A percentile compares a stretch with the other conserved stretches of the same genome.
Evolutionary conservation across 768 basidiomycete genomes (phyloP).

Genomic region (Boletus rubescentipes): DNA sequence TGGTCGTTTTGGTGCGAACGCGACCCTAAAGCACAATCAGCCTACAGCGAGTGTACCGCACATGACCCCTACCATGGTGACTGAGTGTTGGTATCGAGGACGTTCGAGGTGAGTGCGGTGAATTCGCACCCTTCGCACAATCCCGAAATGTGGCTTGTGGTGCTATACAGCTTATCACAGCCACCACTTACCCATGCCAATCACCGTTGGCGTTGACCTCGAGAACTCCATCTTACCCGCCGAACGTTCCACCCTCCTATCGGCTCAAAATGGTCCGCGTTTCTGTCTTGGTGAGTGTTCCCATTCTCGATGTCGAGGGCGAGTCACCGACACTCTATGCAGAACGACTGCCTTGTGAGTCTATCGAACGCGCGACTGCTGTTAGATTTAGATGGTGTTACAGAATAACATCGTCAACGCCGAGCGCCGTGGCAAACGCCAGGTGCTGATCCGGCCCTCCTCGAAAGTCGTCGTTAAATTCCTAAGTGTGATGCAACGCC

Average conservation of each 20-base stretch:
- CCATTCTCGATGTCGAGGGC: neutral
- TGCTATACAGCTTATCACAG: conserved; percentile 29
- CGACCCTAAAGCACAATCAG: conserved; percentile 67
- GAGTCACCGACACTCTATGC: neutral
- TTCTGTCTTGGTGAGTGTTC: conserved; percentile 63
- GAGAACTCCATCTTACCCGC: neutral
- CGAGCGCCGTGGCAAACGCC: conserved; percentile 98
- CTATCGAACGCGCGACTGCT: neutral
- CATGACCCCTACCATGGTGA: conserved; percentile 50
- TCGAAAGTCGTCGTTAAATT: conserved; percentile 99
- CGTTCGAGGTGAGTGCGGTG: conserved; percentile 19
- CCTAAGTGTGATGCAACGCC: conserved; percentile 97
- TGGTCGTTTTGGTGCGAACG: conserved; percentile 99
- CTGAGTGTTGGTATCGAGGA: conserved; percentile 21
- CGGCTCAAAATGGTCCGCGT: conserved; percentile 78
- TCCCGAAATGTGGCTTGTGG: conserved; percentile 27
- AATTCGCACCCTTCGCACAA: conserved; percentile 4
- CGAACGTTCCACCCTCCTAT: neutral
- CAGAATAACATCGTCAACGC: conserved; percentile 99
- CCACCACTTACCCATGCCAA: conserved; percentile 14
- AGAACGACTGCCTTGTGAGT: conserved; percentile 61
- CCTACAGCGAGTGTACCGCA: conserved; percentile 7
- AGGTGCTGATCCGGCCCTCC: conserved; percentile 95
- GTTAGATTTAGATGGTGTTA: conserved; percentile 2
- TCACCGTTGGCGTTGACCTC: neutral